A percentile compares a stretch with the other conserved stretches of the same genome.
Evolutionary conservation across 2,329 filamentous ascomycete species (phyloP).

Genomic region (Ophiostoma perfectum): DNA sequence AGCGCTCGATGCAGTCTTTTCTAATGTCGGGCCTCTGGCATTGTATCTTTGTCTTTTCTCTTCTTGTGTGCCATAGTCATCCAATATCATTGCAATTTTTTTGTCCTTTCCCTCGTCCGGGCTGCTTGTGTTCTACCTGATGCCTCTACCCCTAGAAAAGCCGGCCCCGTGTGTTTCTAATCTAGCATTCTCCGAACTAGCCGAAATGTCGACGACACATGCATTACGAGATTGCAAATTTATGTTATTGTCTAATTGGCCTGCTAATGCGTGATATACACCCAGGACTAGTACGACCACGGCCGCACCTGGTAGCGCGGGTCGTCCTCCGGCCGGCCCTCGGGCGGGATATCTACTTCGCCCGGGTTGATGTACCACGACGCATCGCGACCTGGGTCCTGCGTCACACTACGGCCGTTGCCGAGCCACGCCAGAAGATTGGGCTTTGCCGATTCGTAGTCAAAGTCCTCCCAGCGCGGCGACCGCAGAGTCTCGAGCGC

Average conservation of each 20-base stretch:
- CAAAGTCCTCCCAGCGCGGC: constrained; percentile 45
- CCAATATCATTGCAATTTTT: constrained; percentile 21
- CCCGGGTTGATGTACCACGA: constrained; percentile 39
- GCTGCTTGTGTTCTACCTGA: not conserved
- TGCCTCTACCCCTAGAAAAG: too few species aligned
- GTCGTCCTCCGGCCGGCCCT: constrained; percentile 36
- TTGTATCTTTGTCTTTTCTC: constrained; percentile 13
- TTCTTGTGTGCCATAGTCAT: constrained; percentile 28
- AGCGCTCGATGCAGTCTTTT: not conserved
- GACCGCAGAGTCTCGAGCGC: constrained; percentile 39
- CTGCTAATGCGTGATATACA: not conserved
- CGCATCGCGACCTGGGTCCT: constrained; percentile 34
- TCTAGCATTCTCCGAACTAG: too few species aligned
- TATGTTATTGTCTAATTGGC: not conserved
- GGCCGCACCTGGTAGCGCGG: constrained; percentile 34
- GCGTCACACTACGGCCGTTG: constrained; percentile 39
- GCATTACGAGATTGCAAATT: too few species aligned
- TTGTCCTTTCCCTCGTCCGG: not conserved
- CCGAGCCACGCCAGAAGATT: constrained; percentile 40
- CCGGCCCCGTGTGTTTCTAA: too few species aligned
- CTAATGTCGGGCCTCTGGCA: not conserved
- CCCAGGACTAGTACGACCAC: constrained; percentile 32
- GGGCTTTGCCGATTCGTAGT: constrained; percentile 29
- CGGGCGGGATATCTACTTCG: constrained; percentile 36
- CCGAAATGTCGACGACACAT: too few species aligned